Conservation (phyloP, 257 asterid species). For the Solanum ahanhuiri region DNA sequence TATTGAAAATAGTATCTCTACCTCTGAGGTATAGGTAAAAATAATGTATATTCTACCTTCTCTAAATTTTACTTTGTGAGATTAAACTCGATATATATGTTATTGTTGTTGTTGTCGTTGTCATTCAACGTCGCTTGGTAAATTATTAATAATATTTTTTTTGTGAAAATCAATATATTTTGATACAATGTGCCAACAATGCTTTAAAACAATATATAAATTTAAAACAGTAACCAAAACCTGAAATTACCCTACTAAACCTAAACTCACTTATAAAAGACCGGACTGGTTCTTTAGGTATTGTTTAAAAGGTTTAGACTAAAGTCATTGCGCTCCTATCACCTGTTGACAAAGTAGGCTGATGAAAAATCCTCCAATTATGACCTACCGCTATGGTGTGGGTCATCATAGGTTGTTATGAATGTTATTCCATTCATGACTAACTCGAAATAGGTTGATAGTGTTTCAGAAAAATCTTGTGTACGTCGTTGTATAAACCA, state of each 20-base stretch:
- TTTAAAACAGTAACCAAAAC: not conserved
- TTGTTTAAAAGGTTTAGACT: not conserved
- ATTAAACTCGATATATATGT: not conserved
- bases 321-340: not conserved
- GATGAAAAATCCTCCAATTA: not conserved
- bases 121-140: not conserved
- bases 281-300: not conserved
- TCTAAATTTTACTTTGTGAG: not conserved
- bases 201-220: not conserved
- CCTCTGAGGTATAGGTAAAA: not conserved
- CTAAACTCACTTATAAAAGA: not conserved
- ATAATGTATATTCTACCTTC: fast-evolving
- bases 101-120: no score
- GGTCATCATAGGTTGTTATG: not conserved
- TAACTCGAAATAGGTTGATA: not conserved
- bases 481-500: not conserved
- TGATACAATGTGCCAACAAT: not conserved
- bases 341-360: not conserved
- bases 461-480: not conserved
- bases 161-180: not conserved
- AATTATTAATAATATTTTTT: not conserved
- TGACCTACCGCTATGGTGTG: not conserved
- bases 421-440: not conserved
- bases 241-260: not conserved
- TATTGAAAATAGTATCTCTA: no score